phyloP scores from a whole-genome alignment of 2,329 filamentous ascomycete species.

The Colletotrichum sp. region DNA sequence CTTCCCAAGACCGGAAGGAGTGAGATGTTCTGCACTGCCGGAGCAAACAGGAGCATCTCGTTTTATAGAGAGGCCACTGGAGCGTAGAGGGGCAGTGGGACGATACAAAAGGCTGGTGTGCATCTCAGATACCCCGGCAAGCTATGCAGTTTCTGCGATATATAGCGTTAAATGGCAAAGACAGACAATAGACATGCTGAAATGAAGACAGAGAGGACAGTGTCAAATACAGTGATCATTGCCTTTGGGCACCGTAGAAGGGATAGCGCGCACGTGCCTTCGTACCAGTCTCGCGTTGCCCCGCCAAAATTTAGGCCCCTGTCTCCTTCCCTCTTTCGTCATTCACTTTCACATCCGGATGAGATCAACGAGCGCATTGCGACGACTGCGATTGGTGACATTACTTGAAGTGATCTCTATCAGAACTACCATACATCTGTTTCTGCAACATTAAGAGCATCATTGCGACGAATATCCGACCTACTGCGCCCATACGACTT shows the following conservation, averaged over 20 bases:
- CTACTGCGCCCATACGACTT: neutral
- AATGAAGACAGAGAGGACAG: neutral
- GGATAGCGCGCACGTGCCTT: slow-evolving; percentile 48
- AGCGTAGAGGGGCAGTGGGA: neutral
- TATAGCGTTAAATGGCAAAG: neutral
- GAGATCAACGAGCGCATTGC: neutral
- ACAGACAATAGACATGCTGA: neutral
- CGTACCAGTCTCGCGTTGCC: slow-evolving; percentile 59
- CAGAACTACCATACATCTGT: neutral
- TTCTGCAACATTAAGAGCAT: neutral
- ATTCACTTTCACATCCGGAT: neutral
- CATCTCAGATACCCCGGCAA: neutral
- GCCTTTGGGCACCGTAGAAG: neutral
- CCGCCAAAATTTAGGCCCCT: slow-evolving; percentile 44
- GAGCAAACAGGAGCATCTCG: slow-evolving; percentile 75
- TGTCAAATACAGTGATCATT: accelerated
- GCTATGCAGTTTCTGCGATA: neutral
- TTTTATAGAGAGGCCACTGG: slow-evolving; percentile 89
- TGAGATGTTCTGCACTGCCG: slow-evolving; percentile 79
- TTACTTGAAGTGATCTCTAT: neutral
- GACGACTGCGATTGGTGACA: neutral
- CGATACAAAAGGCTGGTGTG: neutral
- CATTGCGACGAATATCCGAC: neutral
- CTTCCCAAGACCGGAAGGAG: slow-evolving; percentile 73
- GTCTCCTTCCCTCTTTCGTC: slow-evolving; percentile 20